phyloP scores from a whole-genome alignment of 2,329 filamentous ascomycete species.

The Penicillium decumbens region DNA sequence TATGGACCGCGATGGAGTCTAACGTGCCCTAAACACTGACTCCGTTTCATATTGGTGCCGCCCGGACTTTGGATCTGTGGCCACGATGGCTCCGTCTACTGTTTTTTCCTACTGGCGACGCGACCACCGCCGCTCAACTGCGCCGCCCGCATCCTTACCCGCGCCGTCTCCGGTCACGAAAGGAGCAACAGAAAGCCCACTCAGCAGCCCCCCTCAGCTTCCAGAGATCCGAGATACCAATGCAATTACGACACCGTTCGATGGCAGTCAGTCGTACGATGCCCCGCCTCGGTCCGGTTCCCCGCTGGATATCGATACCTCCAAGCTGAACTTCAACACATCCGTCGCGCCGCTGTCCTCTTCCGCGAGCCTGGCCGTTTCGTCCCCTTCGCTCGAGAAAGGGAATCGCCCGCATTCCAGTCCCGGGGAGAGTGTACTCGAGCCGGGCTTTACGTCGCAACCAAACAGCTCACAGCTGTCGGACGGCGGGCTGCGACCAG shows the following conservation, averaged over 20 bases:
- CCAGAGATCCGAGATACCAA: slow-evolving; percentile 31
- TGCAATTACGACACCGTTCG: slow-evolving; percentile 26
- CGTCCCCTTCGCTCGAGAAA: slow-evolving; percentile 25
- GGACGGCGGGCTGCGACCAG: slow-evolving; percentile 16
- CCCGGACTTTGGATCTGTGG: slow-evolving; percentile 11
- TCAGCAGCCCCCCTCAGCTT: slow-evolving; percentile 31
- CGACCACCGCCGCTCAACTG: slow-evolving; percentile 36
- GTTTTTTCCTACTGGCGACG: slow-evolving; percentile 42
- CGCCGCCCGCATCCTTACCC: slow-evolving; percentile 26
- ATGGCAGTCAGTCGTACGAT: slow-evolving; percentile 22
- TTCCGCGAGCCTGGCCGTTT: slow-evolving; percentile 26
- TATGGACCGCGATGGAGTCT: slow-evolving; percentile 17
- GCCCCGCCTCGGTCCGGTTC: slow-evolving; percentile 21
- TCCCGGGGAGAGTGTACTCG: slow-evolving; percentile 26
- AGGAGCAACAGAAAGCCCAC: slow-evolving; percentile 16
- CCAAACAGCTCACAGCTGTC: slow-evolving; percentile 28
- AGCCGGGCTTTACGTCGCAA: slow-evolving; percentile 22
- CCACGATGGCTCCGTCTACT: slow-evolving; percentile 35
- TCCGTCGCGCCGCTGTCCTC: slow-evolving; percentile 28
- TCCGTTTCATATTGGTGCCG: slow-evolving; percentile 12
- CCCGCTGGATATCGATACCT: slow-evolving; percentile 22
- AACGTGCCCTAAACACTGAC: slow-evolving; percentile 9
- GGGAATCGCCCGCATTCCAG: slow-evolving; percentile 30
- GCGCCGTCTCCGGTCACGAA: slow-evolving; percentile 20
- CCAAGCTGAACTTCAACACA: slow-evolving; percentile 21